A percentile compares a stretch with the other conserved stretches of the same genome.
These are phyloP conservation scores for Rosa hybrid DNA, from an alignment of 331 rosid genomes.

Conservation along the genomic window DNA sequence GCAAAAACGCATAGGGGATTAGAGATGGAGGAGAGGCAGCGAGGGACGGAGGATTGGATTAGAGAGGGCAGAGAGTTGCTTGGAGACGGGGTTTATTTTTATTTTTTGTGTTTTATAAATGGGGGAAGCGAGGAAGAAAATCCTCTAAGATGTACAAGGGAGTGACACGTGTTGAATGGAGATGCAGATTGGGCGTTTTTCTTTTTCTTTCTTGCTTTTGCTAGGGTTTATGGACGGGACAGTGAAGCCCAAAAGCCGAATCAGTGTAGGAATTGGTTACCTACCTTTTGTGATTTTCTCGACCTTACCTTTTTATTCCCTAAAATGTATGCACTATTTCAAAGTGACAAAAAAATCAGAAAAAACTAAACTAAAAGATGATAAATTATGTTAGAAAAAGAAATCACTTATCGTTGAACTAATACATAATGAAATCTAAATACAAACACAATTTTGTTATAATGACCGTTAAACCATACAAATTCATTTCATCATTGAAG, in stretches of 20 bases:
- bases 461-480: too few species aligned
- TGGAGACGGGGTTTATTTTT: slow-evolving; percentile 2
- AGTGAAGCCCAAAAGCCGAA: background rate
- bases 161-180: slow-evolving; percentile 50
- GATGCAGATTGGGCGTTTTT: slow-evolving; percentile 23
- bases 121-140: slow-evolving; percentile 1
- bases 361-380: too few species aligned
- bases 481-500: too few species aligned
- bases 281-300: background rate
- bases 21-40: background rate
- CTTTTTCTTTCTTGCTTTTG: background rate
- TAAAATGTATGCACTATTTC: too few species aligned
- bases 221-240: slow-evolving; percentile 46
- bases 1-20: background rate
- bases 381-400: too few species aligned
- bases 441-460: too few species aligned
- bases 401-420: too few species aligned
- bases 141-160: slow-evolving; percentile 16
- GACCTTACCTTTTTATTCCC: background rate
- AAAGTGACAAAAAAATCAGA: too few species aligned
- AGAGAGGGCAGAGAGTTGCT: slow-evolving; percentile 15
- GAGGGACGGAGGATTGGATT: background rate
- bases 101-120: slow-evolving; percentile 1
- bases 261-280: background rate
- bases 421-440: too few species aligned